Evolutionary conservation across 257 asterid genomes (phyloP).

Genomic region (Phtheirospermum japonicum): DNA sequence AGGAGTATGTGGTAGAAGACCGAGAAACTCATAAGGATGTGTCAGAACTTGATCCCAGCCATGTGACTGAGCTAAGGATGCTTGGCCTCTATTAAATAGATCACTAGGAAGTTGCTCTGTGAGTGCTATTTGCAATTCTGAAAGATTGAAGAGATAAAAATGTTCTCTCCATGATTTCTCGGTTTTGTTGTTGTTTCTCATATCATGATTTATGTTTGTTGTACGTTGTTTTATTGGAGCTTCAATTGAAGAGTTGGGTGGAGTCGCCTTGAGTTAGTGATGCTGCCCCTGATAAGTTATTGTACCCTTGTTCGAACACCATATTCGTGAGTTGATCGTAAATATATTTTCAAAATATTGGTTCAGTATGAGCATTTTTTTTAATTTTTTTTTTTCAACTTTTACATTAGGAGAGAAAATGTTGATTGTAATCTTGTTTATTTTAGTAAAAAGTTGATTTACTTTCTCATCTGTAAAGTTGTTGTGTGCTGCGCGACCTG

Average conservation of each 20-base stretch:
- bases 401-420: no score
- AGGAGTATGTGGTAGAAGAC: constrained; percentile 96
- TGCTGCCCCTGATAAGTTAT: not conserved
- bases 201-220: not conserved
- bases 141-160: not conserved
- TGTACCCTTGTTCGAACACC: constrained; percentile 1
- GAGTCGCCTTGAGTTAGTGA: no score
- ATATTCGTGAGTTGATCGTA: not conserved
- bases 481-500: not conserved
- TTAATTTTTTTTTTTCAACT: no score
- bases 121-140: constrained; percentile 3
- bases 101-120: constrained; percentile 12
- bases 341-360: no score
- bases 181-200: not conserved
- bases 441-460: no score
- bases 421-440: no score
- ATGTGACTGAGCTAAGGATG: constrained; percentile 81
- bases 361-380: no score
- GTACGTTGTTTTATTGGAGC: no score
- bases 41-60: constrained; percentile 80
- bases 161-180: not conserved
- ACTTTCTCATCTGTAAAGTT: not conserved
- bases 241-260: no score
- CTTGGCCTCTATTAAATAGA: constrained; percentile 70
- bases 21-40: constrained; percentile 61